Evolutionary conservation across 805 yeast species (phyloP).

Genomic region (Saccharomyces eubayanus): DNA sequence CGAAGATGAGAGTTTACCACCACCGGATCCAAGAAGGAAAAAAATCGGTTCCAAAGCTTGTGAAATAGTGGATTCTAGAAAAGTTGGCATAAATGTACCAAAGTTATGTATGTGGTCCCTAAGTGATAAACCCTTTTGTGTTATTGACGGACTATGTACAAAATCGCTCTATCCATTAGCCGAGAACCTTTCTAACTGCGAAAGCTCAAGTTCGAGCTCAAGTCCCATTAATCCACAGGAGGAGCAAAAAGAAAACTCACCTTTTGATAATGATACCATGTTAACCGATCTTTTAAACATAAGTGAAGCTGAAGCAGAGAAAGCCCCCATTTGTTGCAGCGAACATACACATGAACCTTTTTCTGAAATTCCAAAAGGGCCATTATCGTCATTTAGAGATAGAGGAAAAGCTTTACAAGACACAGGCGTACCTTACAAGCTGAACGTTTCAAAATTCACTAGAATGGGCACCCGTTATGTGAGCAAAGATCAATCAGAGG

Average conservation of each 20-base stretch:
- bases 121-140: neutral
- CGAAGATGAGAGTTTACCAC: neutral
- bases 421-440: neutral
- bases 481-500: neutral
- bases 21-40: neutral
- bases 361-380: neutral
- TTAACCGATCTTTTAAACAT: neutral
- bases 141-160: neutral
- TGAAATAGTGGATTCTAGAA: neutral
- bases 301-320: neutral
- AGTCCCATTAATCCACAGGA: neutral
- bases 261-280: neutral
- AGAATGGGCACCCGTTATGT: neutral
- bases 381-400: neutral
- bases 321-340: neutral
- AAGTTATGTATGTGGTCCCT: neutral
- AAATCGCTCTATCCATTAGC: neutral
- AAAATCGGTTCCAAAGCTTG: neutral
- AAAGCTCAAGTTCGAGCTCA: neutral
- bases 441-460: neutral
- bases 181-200: neutral
- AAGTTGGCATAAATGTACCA: neutral
- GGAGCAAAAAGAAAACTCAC: neutral
- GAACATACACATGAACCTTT: neutral
- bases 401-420: neutral